Base-by-base conservation (phyloP, 129 eudicot genomes). In the Lactuca sativa region DNA sequence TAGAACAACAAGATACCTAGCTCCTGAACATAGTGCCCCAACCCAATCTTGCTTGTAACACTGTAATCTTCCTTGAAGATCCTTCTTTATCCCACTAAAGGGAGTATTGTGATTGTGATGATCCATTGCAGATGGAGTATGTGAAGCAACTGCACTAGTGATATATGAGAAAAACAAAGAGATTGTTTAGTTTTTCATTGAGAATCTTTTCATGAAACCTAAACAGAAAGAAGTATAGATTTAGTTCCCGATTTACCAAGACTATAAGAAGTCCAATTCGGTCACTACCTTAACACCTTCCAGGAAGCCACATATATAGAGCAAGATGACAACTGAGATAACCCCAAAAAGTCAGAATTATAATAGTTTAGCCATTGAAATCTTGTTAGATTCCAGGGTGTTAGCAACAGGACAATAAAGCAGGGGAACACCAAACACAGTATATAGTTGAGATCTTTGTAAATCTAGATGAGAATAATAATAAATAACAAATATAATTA, bases 31-130 rank as follows among this genome's bases (percentile, higher is more conserved):
- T 41, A 84, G 73, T 15, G 87, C 79, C 3, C 82, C 83, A 7
- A 69, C 43, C 97, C 97, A 92, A 72, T 92, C 97, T 63, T 81
- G 81, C 64, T 86, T 86, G 66, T 88, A 92, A 77, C 89, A 86
- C 53, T 78, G 47, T 16, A 80, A 15, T 72, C 96, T 86, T 78
- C 95, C 97, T 71, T 77, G 74, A 64, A 88, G 55, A 74, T 92
- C 97, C 2, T 67, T 70, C 31, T 14, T 78, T 58, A 92, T 77
- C 80, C 97, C 97, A 64, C 83, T 78, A 64, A 84, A 86, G 32
- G 96, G 95, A 37, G 73, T 72, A 48, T 40, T 88, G 52, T 82
- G 62, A 59, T 57, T 61, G 52, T 82, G 62, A 59, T 57, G 62
- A 51, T 84, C 82, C 97, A 91, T 91, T 53, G 72, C 61, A 52